Conservation (phyloP, 129 eudicot species). For the Flaveria sonorensis region DNA sequence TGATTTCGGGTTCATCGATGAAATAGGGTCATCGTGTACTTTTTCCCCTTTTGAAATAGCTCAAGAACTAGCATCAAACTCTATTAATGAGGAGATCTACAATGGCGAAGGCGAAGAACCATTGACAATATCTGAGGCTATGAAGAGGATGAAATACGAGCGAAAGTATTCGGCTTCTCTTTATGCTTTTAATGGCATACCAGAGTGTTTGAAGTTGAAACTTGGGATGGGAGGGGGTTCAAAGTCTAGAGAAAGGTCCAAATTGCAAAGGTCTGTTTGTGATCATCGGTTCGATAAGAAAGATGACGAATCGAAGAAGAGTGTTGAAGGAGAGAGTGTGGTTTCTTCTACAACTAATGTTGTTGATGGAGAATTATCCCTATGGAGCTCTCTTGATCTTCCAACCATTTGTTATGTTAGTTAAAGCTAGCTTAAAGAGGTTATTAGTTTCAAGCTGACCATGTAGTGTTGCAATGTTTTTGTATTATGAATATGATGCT, state of each 20-base stretch:
- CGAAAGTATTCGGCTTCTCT: conserved; percentile 79
- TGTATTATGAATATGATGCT: conserved; percentile 13
- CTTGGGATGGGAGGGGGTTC: conserved; percentile 41
- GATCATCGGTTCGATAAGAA: conserved; percentile 18
- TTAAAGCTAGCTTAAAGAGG: conserved; percentile 24
- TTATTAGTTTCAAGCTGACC: conserved; percentile 8
- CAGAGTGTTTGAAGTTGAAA: conserved; percentile 64
- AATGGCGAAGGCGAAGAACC: conserved; percentile 52
- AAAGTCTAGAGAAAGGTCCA: conserved; percentile 42
- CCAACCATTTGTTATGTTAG: conserved; percentile 63
- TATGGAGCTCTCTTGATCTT: conserved; percentile 74
- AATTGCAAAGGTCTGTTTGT: conserved; percentile 36
- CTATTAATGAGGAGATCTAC: conserved; percentile 33
- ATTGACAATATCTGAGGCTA: conserved; percentile 53
- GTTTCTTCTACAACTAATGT: conserved; percentile 21
- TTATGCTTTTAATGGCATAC: conserved; percentile 78
- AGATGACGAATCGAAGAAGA: conserved; percentile 32
- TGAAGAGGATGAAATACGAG: conserved; percentile 82
- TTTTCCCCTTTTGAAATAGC: conserved; percentile 69
- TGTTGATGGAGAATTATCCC: conserved; percentile 47
- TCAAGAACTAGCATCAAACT: conserved; percentile 50
- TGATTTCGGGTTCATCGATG: conserved; percentile 71
- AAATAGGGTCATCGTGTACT: conserved; percentile 45
- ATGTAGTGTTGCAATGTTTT: conserved; percentile 19
- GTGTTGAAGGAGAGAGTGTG: conserved; percentile 35